Evolutionary conservation across 148 eudicot species (phyloP).

Genomic region (Chenopodium berlandieri): DNA sequence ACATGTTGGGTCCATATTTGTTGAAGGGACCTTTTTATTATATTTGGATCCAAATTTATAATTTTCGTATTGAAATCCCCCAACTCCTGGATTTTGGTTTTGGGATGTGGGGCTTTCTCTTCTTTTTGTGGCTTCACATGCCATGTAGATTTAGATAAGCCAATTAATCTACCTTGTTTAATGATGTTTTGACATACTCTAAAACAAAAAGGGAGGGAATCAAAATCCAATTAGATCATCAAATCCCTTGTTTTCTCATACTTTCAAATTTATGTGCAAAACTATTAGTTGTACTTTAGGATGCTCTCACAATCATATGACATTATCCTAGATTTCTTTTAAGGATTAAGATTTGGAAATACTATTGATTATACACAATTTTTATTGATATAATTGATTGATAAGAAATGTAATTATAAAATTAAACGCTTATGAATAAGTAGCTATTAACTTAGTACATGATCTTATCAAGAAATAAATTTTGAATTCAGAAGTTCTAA

Average conservation of each 20-base stretch:
- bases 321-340: too few species aligned
- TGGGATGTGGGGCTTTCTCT: slow-evolving; percentile 11
- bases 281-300: too few species aligned
- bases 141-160: slow-evolving; percentile 4
- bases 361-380: too few species aligned
- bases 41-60: slow-evolving; percentile 6
- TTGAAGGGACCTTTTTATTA: slow-evolving; percentile 12
- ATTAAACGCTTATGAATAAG: too few species aligned
- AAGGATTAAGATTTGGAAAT: too few species aligned
- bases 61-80: slow-evolving; percentile 16
- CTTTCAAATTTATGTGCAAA: background rate
- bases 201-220: background rate
- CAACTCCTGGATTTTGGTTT: slow-evolving; percentile 24
- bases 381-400: too few species aligned
- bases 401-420: too few species aligned
- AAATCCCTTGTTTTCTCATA: background rate
- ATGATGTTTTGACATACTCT: background rate
- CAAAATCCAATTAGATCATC: slow-evolving; percentile 6
- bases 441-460: too few species aligned
- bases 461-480: too few species aligned
- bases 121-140: slow-evolving; percentile 21
- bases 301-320: too few species aligned
- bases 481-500: too few species aligned
- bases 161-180: background rate
- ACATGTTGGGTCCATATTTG: slow-evolving; percentile 29